These are phyloP conservation scores for Sordariomycetes sp. DNA, from an alignment of 2,329 filamentous ascomycete genomes.

Conservation along the genomic window DNA sequence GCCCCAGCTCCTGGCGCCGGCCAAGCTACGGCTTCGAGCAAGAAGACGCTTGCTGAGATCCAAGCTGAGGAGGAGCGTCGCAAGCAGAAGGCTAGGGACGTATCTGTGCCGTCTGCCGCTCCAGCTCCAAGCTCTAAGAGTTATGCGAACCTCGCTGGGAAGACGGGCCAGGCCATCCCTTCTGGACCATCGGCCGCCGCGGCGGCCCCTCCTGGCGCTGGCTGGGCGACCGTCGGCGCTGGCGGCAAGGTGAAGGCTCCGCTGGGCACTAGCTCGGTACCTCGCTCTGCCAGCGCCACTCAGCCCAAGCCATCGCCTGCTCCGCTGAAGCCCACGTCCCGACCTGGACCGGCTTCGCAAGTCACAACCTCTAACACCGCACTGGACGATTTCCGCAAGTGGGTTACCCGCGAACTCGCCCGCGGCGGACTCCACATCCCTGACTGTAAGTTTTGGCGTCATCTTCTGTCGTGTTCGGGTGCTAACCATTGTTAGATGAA, in stretches of 20 bases:
- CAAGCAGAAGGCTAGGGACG: conserved; percentile 61
- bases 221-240: conserved; percentile 93
- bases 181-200: conserved; percentile 25
- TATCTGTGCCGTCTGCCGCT: conserved; percentile 36
- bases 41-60: conserved; percentile 93
- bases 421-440: conserved; percentile 57
- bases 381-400: conserved; percentile 89
- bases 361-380: conserved; percentile 40
- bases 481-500: background rate
- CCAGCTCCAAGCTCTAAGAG: conserved; percentile 61
- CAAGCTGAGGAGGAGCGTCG: conserved; percentile 90
- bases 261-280: conserved; percentile 47
- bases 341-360: conserved; percentile 30
- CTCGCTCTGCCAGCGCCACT: conserved; percentile 33
- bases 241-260: conserved; percentile 80
- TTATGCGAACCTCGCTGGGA: conserved; percentile 89
- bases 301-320: conserved; percentile 33
- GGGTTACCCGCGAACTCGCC: conserved; percentile 71
- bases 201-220: conserved; percentile 33
- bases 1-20: conserved; percentile 14
- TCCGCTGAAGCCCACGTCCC: conserved; percentile 39
- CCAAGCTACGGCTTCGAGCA: conserved; percentile 30
- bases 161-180: conserved; percentile 39
- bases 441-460: conserved; percentile 36
- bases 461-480: background rate